These are phyloP conservation scores for Amaranthus palmeri DNA, from an alignment of 148 eudicot genomes.

Conservation along the genomic window DNA sequence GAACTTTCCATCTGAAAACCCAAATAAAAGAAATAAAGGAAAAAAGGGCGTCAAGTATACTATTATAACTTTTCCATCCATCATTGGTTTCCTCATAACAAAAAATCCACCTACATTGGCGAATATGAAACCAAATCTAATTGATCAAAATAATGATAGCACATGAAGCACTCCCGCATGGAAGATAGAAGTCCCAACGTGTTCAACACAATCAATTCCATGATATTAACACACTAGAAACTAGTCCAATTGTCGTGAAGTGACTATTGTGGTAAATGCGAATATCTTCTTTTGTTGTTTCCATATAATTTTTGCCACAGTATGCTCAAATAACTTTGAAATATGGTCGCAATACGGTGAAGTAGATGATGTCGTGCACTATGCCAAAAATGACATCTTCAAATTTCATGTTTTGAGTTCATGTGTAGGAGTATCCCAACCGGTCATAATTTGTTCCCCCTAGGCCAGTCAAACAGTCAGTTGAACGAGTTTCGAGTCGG, in stretches of 20 bases:
- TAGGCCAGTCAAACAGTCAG: not conserved
- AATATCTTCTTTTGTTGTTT: too few species aligned
- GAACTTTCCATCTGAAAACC: not conserved
- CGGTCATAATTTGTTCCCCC: not conserved
- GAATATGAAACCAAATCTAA: not conserved
- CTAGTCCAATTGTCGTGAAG: too few species aligned
- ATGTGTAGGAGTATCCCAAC: not conserved
- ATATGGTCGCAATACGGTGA: too few species aligned
- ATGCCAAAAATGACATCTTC: too few species aligned
- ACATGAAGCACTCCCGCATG: not conserved
- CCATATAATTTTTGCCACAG: too few species aligned
- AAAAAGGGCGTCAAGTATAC: not conserved
- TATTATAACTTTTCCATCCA: not conserved
- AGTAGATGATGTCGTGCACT: too few species aligned
- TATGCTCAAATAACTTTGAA: too few species aligned
- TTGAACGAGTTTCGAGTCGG: too few species aligned
- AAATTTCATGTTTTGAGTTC: too few species aligned
- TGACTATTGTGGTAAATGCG: too few species aligned
- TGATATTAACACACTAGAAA: not conserved
- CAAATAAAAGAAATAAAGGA: not conserved
- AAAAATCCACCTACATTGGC: not conserved
- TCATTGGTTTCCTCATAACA: not conserved
- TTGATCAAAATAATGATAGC: not conserved
- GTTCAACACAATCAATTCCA: not conserved
- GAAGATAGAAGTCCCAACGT: not conserved